Conservation (phyloP, 306 rosid genomes). For the Pterocarpus santalinus region DNA sequence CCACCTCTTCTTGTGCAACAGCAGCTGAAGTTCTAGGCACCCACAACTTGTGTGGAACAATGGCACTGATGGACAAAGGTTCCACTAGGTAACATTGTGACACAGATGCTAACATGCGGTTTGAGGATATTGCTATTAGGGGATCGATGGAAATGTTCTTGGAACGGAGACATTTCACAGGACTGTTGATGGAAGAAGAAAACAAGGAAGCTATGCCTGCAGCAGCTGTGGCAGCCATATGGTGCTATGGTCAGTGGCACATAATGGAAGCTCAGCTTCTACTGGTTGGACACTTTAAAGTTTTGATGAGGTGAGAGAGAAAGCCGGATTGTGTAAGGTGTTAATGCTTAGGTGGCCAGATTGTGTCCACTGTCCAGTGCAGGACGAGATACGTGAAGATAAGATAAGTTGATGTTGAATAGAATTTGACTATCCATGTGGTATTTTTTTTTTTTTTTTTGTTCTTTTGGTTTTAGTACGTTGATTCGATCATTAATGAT, state of each 20-base stretch:
- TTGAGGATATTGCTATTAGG: conserved; percentile 52
- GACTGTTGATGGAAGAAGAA: conserved; percentile 61
- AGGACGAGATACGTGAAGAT: conserved; percentile 54
- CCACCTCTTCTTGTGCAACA: conserved; percentile 72
- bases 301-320: conserved; percentile 23
- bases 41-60: conserved; percentile 53
- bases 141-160: conserved; percentile 49
- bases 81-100: conserved; percentile 50
- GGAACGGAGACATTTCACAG: conserved; percentile 61
- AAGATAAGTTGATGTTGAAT: conserved; percentile 46
- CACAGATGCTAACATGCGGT: conserved; percentile 47
- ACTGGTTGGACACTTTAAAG: conserved; percentile 23
- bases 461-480: too few relatives aligned
- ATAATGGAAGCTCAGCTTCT: conserved; percentile 11
- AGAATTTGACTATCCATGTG: not conserved
- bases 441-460: too few relatives aligned
- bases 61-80: conserved; percentile 48
- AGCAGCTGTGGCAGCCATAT: conserved; percentile 78
- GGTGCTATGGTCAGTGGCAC: conserved; percentile 10
- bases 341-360: conserved; percentile 65
- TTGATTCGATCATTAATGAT: too few relatives aligned
- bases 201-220: conserved; percentile 70
- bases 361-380: conserved; percentile 70
- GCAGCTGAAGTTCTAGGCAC: conserved; percentile 59
- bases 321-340: conserved; percentile 22